A percentile compares a stretch with the other conserved stretches of the same genome.
Evolutionary conservation across 2,329 filamentous ascomycete species (phyloP).

Genomic region (Neopestalotiopsis clavispora): DNA sequence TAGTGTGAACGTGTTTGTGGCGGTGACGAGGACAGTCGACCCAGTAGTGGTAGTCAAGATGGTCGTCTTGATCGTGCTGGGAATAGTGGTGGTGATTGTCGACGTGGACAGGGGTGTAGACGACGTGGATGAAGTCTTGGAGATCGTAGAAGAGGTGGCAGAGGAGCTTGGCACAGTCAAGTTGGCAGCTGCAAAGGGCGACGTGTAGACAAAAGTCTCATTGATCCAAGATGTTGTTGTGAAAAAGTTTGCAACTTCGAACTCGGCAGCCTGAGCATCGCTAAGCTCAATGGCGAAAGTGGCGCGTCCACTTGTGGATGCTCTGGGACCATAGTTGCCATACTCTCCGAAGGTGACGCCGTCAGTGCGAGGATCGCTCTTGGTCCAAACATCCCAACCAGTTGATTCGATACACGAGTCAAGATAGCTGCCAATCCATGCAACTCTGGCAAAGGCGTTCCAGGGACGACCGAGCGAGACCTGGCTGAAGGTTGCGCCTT

Average conservation of each 20-base stretch:
- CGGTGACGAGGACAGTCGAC: constrained; percentile 28
- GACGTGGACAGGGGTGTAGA: constrained; percentile 7
- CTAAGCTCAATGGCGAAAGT: constrained; percentile 42
- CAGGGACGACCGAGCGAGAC: constrained; percentile 56
- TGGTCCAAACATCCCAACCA: constrained; percentile 64
- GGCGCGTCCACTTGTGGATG: constrained; percentile 55
- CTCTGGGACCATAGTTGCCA: constrained; percentile 61
- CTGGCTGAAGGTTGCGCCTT: constrained; percentile 43
- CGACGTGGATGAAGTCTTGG: constrained; percentile 2
- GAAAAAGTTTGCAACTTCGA: constrained; percentile 46
- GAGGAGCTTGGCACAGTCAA: constrained; percentile 21
- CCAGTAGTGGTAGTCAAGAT: constrained; percentile 23
- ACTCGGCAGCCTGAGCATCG: constrained; percentile 40
- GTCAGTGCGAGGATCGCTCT: constrained; percentile 48
- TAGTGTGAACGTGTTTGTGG: constrained; percentile 21
- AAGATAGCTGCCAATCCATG: constrained; percentile 54
- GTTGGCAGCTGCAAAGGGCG: constrained; percentile 40
- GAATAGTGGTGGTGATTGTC: constrained; percentile 28
- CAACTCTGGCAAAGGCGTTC: constrained; percentile 50
- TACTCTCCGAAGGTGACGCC: constrained; percentile 64
- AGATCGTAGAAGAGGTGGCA: constrained; percentile 7
- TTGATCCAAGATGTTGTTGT: constrained; percentile 9
- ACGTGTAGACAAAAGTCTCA: constrained; percentile 36
- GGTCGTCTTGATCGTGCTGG: constrained; percentile 27
- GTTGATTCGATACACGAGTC: constrained; percentile 60